These are phyloP conservation scores for Pyrenula aspistea DNA, from an alignment of 495 filamentous ascomycete species.

Conservation along the genomic window DNA sequence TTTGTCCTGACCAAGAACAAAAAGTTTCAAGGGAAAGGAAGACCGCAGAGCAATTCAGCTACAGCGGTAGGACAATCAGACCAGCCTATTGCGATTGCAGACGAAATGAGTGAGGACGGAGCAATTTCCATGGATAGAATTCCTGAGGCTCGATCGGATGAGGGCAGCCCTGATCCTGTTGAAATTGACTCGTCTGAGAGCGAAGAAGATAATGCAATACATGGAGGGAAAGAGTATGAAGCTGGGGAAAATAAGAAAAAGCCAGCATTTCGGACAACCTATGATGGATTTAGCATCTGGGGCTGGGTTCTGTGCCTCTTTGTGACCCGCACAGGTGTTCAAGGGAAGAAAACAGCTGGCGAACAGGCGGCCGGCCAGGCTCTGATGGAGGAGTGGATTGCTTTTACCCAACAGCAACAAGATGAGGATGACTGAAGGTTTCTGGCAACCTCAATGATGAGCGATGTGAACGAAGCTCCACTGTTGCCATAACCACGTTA, in stretches of 20 bases:
- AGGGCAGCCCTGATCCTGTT: neutral
- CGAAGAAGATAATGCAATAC: neutral
- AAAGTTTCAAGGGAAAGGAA: slow-evolving; percentile 37
- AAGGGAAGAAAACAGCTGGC: slow-evolving; percentile 15
- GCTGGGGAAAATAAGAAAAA: slow-evolving; percentile 76
- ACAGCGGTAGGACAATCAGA: neutral
- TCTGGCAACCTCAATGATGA: slow-evolving; percentile 29
- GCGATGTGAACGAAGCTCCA: slow-evolving; percentile 17
- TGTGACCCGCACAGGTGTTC: slow-evolving; percentile 56
- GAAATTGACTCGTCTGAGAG: neutral
- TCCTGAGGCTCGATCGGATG: neutral
- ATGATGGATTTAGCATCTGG: slow-evolving; percentile 92
- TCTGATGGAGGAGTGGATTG: slow-evolving; percentile 91
- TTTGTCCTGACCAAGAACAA: slow-evolving; percentile 78
- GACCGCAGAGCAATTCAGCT: slow-evolving; percentile 2
- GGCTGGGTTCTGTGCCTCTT: slow-evolving; percentile 83
- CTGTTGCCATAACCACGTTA: too few relatives aligned
- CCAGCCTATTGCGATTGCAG: neutral
- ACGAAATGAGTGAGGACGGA: neutral
- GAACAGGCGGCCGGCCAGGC: slow-evolving; percentile 44
- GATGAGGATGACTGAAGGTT: slow-evolving; percentile 2
- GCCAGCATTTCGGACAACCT: slow-evolving; percentile 66
- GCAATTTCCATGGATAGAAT: neutral
- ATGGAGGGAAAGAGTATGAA: slow-evolving; percentile 11
- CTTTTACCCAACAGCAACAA: slow-evolving; percentile 48